Evolutionary conservation across 1,284 basidiomycete species (phyloP), one percentile per base, ranked within the genome.

Genomic region (Entoloma clypeatum): DNA sequence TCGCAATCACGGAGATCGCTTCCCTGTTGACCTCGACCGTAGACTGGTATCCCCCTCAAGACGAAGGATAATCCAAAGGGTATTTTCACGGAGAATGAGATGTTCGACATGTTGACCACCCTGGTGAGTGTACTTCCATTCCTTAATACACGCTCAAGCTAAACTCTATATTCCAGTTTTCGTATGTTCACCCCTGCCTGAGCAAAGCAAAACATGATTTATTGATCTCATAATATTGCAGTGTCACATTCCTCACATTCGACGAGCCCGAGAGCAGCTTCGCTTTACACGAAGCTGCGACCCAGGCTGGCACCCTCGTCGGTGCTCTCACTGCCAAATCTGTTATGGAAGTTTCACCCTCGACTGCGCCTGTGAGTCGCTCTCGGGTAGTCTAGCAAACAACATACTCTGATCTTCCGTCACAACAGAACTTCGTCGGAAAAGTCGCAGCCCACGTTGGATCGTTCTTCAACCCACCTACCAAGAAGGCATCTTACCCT

Each of bases 41-140:
- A 80, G 77, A 63, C 71, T 28, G 78, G 76, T 1, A 60, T 85
- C 13, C 67, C 79, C 3, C 51, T 85, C 38, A 86, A 85, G 64
- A 77, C 75, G 3, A 61, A 65, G 26, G 61, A 64, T 24, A 76
- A 74, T 39, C 72, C 74, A 2, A 55, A 55, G 2, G 81, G 81
- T 0, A 46, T 75, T 13, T 72, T 72, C 50, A 77, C 74, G 0
- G 74, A 74, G 32, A 63, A 74, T 19, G 72, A 80, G 49, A 51
- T 81, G 6, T 79, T 75, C 48, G 64, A 69, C 14, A 71, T 69
- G 67, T 69, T 78, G 39, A 56, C 63, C 1, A 61, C 60, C 11
- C 53, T 74, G 24, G 69, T 75, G 47, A 53, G 69, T 58, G 27
- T 23, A 8, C 5, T n/a, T 43, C 13, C 36, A 16, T 19, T 11